Conservation (phyloP, 2,329 filamentous ascomycete genomes). For the Stagonosporopsis cucurbitacearum region DNA sequence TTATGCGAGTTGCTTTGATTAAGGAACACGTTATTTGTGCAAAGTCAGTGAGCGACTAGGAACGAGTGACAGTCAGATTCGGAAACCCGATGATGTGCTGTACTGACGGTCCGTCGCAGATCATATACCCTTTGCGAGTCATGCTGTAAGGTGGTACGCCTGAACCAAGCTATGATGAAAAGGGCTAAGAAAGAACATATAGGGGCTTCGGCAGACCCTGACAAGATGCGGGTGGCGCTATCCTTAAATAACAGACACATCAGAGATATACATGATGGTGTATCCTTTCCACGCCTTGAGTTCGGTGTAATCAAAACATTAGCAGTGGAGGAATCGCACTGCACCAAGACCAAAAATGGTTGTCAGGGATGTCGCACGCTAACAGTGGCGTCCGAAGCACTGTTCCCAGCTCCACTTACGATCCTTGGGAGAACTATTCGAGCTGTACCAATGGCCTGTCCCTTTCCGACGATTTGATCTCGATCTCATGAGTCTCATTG, state of each 20-base stretch:
- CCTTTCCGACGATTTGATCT: neutral
- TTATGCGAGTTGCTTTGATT: neutral
- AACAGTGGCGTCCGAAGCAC: neutral
- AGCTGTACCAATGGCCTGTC: neutral
- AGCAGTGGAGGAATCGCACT: no score
- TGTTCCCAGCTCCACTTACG: neutral
- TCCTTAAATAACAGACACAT: neutral
- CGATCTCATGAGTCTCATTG: neutral
- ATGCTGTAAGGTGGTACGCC: neutral
- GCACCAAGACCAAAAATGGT: neutral
- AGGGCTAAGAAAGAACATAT: neutral
- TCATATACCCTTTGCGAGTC: neutral
- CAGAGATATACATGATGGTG: neutral
- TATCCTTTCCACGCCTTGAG: neutral
- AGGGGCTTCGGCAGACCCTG: neutral
- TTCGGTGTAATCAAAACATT: no score
- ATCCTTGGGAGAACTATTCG: neutral
- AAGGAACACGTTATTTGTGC: neutral
- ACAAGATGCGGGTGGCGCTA: neutral
- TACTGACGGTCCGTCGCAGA: no score
- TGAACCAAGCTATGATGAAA: neutral
- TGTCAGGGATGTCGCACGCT: neutral
- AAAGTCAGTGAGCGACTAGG: neutral
- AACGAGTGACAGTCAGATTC: neutral
- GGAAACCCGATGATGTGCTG: neutral